Conservation (phyloP, 441 rosid genomes). For the Gossypium gossypioides region DNA sequence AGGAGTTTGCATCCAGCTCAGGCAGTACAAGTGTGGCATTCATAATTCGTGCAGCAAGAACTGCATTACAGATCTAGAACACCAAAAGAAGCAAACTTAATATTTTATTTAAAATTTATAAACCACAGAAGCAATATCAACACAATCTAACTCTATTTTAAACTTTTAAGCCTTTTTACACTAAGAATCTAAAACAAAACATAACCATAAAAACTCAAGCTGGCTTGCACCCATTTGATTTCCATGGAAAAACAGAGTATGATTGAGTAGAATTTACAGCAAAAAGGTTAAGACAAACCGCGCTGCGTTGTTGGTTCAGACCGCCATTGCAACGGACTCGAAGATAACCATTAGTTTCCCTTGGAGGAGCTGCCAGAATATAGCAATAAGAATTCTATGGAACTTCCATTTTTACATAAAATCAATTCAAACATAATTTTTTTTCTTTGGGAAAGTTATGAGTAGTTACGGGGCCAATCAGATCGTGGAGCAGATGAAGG, state of each 20-base stretch:
- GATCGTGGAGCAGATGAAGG: slow-evolving; percentile 96
- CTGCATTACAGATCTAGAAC: slow-evolving; percentile 88
- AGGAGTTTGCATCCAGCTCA: slow-evolving; percentile 92
- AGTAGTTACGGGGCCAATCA: slow-evolving; percentile 36
- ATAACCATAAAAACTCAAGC: slow-evolving; percentile 4
- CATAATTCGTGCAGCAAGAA: slow-evolving; percentile 98
- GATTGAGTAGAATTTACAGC: neutral
- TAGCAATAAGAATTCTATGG: neutral
- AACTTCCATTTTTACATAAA: neutral
- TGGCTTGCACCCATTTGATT: neutral
- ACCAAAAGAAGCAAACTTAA: slow-evolving; percentile 14
- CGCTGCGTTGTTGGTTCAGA: slow-evolving; percentile 92
- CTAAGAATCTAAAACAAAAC: neutral
- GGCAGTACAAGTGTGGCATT: slow-evolving; percentile 96
- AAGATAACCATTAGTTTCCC: slow-evolving; percentile 72
- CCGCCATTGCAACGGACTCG: slow-evolving; percentile 99
- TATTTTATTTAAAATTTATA: neutral
- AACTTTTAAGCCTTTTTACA: neutral
- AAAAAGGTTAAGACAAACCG: slow-evolving; percentile 44
- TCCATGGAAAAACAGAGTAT: neutral
- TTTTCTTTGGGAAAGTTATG: slow-evolving; percentile 19
- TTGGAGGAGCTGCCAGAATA: slow-evolving; percentile 66
- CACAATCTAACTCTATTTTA: neutral
- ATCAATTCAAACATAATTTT: slow-evolving; percentile 6
- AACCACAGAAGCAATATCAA: neutral